Percentiles rank a stretch among this genome's conserved stretches.
Conservation (phyloP, 345 rosid genomes). For the Eucalyptus victrix region DNA sequence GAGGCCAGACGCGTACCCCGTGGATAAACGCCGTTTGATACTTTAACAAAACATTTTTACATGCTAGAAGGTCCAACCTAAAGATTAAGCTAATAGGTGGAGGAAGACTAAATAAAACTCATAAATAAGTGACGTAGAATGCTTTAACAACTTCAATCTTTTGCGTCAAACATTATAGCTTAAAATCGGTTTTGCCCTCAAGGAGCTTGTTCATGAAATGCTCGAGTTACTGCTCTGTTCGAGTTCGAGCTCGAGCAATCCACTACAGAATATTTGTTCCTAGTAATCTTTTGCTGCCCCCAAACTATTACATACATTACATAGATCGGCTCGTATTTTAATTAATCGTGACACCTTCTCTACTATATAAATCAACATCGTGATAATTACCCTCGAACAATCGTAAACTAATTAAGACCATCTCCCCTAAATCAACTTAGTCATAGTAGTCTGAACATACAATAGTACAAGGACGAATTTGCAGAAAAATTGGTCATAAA, state of each 20-base stretch:
- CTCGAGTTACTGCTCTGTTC: background rate
- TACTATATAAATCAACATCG: background rate
- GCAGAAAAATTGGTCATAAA: background rate
- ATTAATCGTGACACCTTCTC: background rate
- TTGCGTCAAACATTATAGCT: background rate
- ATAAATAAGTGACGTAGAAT: rapidly evolving
- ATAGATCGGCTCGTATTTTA: rapidly evolving
- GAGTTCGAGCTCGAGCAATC: background rate
- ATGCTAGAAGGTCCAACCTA: background rate
- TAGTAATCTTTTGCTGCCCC: background rate
- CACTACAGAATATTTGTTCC: background rate
- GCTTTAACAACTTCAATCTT: background rate
- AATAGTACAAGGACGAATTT: background rate
- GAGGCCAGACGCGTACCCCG: background rate
- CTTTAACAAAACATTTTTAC: background rate
- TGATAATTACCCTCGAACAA: background rate
- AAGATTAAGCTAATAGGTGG: no score
- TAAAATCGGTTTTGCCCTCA: background rate
- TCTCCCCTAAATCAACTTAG: background rate
- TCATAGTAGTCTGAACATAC: background rate
- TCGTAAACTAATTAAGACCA: background rate
- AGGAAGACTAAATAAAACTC: background rate
- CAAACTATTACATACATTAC: background rate
- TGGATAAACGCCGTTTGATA: background rate
- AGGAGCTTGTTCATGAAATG: background rate